Conservation (phyloP, 2,329 filamentous ascomycete species). For the Botrytis tulipae region DNA sequence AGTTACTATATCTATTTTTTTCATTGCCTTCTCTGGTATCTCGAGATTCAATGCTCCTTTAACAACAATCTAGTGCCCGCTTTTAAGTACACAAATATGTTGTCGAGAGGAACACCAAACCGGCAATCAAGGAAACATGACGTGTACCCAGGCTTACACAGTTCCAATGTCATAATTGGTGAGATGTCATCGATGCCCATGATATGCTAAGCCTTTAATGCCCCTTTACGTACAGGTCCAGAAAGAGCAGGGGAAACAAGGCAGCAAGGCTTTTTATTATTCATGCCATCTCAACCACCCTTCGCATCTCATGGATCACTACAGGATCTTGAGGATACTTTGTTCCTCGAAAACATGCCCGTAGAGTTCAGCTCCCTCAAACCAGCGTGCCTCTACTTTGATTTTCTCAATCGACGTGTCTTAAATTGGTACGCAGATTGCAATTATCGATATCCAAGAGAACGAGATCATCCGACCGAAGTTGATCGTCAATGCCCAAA, state of each 20-base stretch:
- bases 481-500: neutral
- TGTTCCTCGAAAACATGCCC: neutral
- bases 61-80: neutral
- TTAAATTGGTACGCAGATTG: neutral
- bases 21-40: too few relatives aligned
- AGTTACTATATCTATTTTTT: neutral
- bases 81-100: neutral
- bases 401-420: neutral
- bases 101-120: neutral
- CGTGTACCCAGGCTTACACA: neutral
- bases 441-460: neutral
- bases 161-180: neutral
- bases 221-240: neutral
- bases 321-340: neutral
- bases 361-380: neutral
- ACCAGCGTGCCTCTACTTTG: neutral
- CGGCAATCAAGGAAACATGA: neutral
- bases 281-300: neutral
- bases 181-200: neutral
- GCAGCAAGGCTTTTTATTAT: neutral
- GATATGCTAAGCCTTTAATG: neutral
- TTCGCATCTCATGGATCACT: neutral
- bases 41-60: neutral
- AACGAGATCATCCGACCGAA: neutral
- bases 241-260: neutral